Base-by-base conservation (phyloP, 2,329 filamentous ascomycete genomes). In the Fusarium virguliforme region DNA sequence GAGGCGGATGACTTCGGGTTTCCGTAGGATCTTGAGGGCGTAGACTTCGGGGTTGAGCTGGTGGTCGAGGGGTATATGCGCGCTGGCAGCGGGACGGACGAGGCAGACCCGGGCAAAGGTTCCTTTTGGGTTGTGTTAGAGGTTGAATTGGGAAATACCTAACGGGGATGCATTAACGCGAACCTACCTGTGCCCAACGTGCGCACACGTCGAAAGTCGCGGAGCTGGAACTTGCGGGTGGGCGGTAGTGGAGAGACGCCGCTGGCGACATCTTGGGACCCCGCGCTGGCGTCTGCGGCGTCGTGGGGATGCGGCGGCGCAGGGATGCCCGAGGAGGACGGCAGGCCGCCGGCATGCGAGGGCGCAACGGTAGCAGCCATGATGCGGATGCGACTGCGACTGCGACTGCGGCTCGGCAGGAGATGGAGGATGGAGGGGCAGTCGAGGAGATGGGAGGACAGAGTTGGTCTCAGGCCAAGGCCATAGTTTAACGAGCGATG, bases 91-190 rank as follows among this genome's bases (percentile, higher is more conserved):
- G 38, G 93, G 87, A 65, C 89, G 89, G 57, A 93, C 92, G 67
- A 95, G 88, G 85, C 92, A 94, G 50, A 96, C 93, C 71, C 93
- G 87, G 72, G 93, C 93, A 83, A 96, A 96, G 12, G 92, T 94
- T 70, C 92, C 91, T 91, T 68, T 18, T 18, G 18, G 18, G 51
- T 37, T 22, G 37, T 61, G 58, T 63, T 37, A 65, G 65, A 61
- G 43, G 50, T 51, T n/a, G n/a, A 7, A 57, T 32, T 15, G 18
- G 50, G 28, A 40, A 28, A 30, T 54, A 15, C 18, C 18, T 18
- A 18, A 32, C 18, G 8, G 26, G 26, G 15, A 41, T 13, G 28
- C 83, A 74, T 18, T 18, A 18, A 18, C 18, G 18, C 18, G 18
- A 18, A 18, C 18, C 18, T 83, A 91, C 91, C 92, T 41, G 92